Base-by-base conservation (phyloP, 495 filamentous ascomycete species). In the Aspergillus diversus region DNA sequence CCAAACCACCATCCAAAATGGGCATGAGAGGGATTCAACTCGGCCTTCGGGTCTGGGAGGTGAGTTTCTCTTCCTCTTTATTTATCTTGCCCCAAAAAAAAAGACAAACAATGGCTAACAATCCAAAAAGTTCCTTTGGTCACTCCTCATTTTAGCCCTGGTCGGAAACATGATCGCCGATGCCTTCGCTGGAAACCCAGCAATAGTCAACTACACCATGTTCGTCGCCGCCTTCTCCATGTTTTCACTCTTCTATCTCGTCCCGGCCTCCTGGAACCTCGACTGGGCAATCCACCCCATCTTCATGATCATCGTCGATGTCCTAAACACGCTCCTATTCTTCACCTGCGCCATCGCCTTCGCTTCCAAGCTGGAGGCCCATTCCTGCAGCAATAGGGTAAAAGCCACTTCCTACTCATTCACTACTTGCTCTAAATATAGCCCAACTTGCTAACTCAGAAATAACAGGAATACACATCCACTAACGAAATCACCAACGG, bases 81-180 rank as follows among this genome's bases (percentile, higher is more conserved):
- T 48, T 21, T 21, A n/a, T 50, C 47, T 13, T 54, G 21, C 21
- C 12, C 5, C 12, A 0, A 17, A 17, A 57, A 53, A 33, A 63
- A 58, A 46, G 43, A 27, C 42, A 50, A 27, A 50, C 2, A 43
- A 43, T 1, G 32, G 46, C 51, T 69, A 63, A 69, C 60, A 32
- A n/a, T 11, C 43, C 32, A 9, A 34, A n/a, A 60, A 90, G 83
- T 88, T 90, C 77, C 27, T 90, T 63, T 89, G 80, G 79, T 81
- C 87, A n/a, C 73, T 91, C 33, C 80, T 91, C 69, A 70, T 88
- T 66, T 84, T 89, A 74, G 83, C 88, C 21, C 78, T 92, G 32
- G 67, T 89, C 59, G 89, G 87, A 64, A 88, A 90, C 76, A 88
- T 90, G 79, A 87, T 91, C 68, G 75, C 79, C 59, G 73, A 81